Evolutionary conservation across 306 rosid species (phyloP).

Genomic region (Fragaria vesca): DNA sequence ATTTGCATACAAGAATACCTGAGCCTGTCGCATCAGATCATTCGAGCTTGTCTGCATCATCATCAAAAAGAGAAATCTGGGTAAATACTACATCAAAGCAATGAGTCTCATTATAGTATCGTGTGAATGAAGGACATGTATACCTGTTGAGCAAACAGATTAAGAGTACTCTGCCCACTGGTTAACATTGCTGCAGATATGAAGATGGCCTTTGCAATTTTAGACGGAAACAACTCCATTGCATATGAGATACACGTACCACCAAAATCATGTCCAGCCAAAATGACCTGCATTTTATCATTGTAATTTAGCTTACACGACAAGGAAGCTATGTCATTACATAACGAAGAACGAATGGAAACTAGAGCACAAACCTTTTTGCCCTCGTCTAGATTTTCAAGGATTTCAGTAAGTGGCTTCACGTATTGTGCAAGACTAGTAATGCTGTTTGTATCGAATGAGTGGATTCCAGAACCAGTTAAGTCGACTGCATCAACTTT

Average conservation of each 20-base stretch:
- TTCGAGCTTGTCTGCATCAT: slow-evolving; percentile 53
- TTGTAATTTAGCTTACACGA: background rate
- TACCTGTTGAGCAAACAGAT: slow-evolving; percentile 72
- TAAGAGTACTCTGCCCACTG: slow-evolving; percentile 66
- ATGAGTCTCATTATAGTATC: background rate
- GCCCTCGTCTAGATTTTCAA: slow-evolving; percentile 55
- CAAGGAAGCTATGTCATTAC: background rate
- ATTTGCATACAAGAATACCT: slow-evolving; percentile 60
- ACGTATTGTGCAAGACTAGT: slow-evolving; percentile 64
- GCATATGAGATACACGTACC: slow-evolving; percentile 75
- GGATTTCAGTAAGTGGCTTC: slow-evolving; percentile 61
- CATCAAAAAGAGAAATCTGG: background rate
- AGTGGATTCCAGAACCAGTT: slow-evolving; percentile 72
- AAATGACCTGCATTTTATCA: slow-evolving; percentile 48
- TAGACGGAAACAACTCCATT: slow-evolving; percentile 69
- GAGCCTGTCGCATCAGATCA: slow-evolving; percentile 68
- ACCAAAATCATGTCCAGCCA: slow-evolving; percentile 90
- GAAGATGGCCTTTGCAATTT: slow-evolving; percentile 70
- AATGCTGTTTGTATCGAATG: slow-evolving; percentile 59
- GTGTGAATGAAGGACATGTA: slow-evolving; percentile 7
- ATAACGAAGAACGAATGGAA: background rate
- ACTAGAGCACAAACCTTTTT: slow-evolving; percentile 47
- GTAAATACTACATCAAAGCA: background rate
- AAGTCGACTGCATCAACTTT: slow-evolving; percentile 73
- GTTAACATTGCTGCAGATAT: slow-evolving; percentile 76